These are phyloP conservation scores for Lathyrus tuberosus DNA, from an alignment of 306 rosid genomes.

Conservation along the genomic window DNA sequence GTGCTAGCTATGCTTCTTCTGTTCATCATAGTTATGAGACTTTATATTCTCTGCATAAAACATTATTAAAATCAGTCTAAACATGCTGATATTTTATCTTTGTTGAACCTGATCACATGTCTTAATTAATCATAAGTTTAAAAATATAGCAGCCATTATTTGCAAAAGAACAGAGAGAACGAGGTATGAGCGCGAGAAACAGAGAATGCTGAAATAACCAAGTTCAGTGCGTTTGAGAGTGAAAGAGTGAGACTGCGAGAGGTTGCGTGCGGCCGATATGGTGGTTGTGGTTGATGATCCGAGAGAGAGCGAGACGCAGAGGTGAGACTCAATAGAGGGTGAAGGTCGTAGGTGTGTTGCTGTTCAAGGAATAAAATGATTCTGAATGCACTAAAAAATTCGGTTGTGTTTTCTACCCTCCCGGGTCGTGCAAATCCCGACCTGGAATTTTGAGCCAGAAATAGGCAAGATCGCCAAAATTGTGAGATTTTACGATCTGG, in stretches of 20 bases:
- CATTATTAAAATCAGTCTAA: neutral
- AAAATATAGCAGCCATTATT: too few species aligned
- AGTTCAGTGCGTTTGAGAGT: neutral
- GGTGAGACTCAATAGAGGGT: neutral
- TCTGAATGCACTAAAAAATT: neutral
- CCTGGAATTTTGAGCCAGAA: neutral
- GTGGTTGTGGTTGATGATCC: neutral
- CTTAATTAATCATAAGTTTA: too few species aligned
- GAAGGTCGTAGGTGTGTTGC: neutral
- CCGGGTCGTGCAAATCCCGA: neutral
- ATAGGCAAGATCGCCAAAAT: neutral
- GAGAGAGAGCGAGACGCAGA: neutral
- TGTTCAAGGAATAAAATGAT: neutral
- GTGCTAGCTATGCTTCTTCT: neutral
- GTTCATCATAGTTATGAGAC: neutral
- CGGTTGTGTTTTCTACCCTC: neutral
- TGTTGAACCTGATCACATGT: neutral
- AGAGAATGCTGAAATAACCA: neutral
- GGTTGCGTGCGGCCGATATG: neutral
- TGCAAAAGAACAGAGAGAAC: too few species aligned
- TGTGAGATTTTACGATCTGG: neutral
- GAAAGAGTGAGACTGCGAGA: neutral
- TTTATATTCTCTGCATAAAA: too few species aligned
- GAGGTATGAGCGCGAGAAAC: too few species aligned
- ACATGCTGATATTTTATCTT: neutral